Evolutionary conservation across 108 stramenopile genomes (phyloP).

Genomic region (Pseudonitzschia multiseries): DNA sequence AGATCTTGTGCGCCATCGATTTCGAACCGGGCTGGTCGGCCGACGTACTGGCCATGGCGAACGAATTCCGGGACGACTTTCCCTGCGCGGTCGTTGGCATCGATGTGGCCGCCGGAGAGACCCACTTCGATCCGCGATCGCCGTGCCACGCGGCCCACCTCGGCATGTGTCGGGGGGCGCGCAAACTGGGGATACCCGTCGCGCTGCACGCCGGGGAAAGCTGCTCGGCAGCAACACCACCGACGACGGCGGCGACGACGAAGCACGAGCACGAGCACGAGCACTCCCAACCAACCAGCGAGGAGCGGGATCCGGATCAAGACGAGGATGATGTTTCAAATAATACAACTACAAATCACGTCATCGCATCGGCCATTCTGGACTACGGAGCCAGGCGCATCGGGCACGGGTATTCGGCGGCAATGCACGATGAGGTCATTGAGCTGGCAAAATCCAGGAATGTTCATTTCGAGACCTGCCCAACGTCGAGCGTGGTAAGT

Average conservation of each 20-base stretch:
- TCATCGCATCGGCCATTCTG: conserved; percentile 50
- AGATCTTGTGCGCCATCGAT: no score
- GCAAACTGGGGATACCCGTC: no score
- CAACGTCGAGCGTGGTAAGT: conserved; percentile 44
- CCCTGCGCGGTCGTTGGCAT: conserved; percentile 64
- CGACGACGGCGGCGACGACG: no score
- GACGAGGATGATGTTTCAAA: no score
- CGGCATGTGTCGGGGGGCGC: conserved; percentile 48
- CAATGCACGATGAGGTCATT: conserved; percentile 37
- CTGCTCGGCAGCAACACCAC: no score
- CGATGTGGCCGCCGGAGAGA: conserved; percentile 72
- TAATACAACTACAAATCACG: conserved; percentile 47
- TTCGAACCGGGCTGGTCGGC: conserved; percentile 57
- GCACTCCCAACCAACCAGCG: conserved; percentile 47
- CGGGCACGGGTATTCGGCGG: conserved; percentile 59
- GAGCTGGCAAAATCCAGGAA: conserved; percentile 29
- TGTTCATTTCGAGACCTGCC: conserved; percentile 69
- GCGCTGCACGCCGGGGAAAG: no score
- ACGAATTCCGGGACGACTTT: conserved; percentile 37
- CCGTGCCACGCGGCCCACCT: conserved; percentile 42
- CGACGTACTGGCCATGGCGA: conserved; percentile 45
- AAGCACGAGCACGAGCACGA: no score
- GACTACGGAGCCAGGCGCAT: conserved; percentile 62
- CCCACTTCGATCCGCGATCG: conserved; percentile 52
- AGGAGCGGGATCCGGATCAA: no score